Base-by-base conservation (phyloP, 1,284 basidiomycete species). In the Phlebopus sp. region DNA sequence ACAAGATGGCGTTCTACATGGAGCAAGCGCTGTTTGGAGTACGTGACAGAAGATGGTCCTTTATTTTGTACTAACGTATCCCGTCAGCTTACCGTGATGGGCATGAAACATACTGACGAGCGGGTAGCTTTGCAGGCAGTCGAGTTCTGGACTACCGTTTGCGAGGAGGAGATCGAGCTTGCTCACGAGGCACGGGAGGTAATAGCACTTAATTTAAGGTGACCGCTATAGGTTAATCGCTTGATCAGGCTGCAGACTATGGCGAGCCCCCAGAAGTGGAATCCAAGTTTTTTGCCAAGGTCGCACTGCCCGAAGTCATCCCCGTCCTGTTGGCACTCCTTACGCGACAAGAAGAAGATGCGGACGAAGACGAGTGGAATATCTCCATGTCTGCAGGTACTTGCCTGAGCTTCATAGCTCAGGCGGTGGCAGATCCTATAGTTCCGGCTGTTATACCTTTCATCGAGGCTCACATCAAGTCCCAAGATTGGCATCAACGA, bases 1-100 rank as follows among this genome's bases (percentile, higher is more conserved):
- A 97, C 64, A 97, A 97, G 78, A 99, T 99, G 96, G 83, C 84
- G 35, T 88, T 96, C 69, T 99, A 99, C 76, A 98, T 99, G 96
- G 97, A 99, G 69, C 90, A 96, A 62, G 96, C 97, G 0, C 74
- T 99, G 39, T 99, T 99, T 63, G 96, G 96, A 30, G 92, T 96
- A 70, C 54, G 89, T 77, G 13, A 4, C 42, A 18, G 39, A 42
- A 36, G 51, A 31, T 49, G 11, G 25, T n/a, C 39, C 30, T 46
- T 9, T 5, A 14, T 29, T 8, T 23, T 36, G 10, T 53, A 41
- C 62, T 68, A 42, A 73, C 47, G 34, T n/a, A 56, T 17, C 49
- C 41, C 51, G 8, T 23, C 56, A 96, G 92, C 75, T 99, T 51
- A 99, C 96, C 7, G 92, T 98, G n/a, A 84, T 97, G 64, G 97